These are phyloP conservation scores for Rosa multiflora DNA, from an alignment of 306 rosid species.

Conservation along the genomic window DNA sequence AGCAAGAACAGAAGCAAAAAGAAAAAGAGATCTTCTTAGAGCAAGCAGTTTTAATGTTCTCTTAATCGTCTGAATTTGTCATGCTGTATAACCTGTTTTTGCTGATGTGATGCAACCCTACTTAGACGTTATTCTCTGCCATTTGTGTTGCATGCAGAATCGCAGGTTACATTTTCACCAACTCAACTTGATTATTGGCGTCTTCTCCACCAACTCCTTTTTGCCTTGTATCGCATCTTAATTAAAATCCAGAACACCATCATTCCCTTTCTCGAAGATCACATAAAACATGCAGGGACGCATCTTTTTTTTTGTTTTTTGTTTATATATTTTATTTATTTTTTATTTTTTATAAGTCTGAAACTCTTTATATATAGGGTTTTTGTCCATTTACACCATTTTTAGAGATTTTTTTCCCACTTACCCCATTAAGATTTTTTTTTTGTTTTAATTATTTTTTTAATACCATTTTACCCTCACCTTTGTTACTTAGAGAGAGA, in stretches of 20 bases:
- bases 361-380: no score
- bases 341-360: no score
- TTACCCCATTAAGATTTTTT: no score
- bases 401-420: no score
- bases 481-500: no score
- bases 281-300: neutral
- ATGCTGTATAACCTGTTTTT: neutral
- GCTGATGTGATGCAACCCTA: neutral
- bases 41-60: neutral
- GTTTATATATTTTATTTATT: no score
- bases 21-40: no score
- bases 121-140: neutral
- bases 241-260: neutral
- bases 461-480: no score
- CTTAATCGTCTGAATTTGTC: neutral
- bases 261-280: neutral
- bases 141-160: conserved; percentile 9
- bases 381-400: no score
- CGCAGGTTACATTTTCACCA: neutral
- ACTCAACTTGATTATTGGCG: neutral
- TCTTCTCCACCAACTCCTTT: neutral
- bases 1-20: no score
- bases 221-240: neutral
- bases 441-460: no score
- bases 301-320: no score